A percentile compares a stretch with the other conserved stretches of the same genome.
Conservation (phyloP, 2,329 filamentous ascomycete species). For the Sporothrix dimorphospora region DNA sequence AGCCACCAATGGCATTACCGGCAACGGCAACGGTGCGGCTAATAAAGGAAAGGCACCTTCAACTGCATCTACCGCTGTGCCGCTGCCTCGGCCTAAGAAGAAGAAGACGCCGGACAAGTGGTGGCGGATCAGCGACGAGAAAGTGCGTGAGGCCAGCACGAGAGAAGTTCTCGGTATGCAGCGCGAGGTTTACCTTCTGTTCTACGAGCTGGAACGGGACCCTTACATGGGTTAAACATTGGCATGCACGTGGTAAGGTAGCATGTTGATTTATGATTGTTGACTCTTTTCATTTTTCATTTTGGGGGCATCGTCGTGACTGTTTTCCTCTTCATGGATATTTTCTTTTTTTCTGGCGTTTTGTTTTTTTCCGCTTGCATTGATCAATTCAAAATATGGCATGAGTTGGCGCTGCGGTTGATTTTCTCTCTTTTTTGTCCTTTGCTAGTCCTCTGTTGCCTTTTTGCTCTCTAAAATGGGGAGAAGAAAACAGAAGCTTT, state of each 20-base stretch:
- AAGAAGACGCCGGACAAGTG: constrained; percentile 72
- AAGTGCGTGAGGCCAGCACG: constrained; percentile 92
- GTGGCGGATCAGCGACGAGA: constrained; percentile 99
- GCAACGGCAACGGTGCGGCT: neutral
- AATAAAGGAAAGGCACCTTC: neutral
- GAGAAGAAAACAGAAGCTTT: too few relatives aligned
- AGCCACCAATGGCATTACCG: neutral
- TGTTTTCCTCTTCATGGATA: neutral
- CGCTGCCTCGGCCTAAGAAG: constrained; percentile 34
- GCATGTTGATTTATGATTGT: neutral
- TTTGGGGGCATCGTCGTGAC: neutral
- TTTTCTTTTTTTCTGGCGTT: neutral
- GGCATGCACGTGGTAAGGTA: neutral
- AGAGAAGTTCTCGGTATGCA: constrained; percentile 91
- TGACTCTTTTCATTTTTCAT: neutral
- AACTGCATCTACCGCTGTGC: neutral
- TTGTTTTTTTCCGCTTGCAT: constrained; percentile 23
- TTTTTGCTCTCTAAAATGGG: too few relatives aligned
- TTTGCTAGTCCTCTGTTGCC: neutral
- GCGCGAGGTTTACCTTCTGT: constrained; percentile 91
- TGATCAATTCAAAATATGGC: constrained; percentile 9
- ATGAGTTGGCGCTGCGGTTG: constrained; percentile 20
- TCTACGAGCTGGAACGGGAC: constrained; percentile 78
- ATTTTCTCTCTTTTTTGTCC: neutral
- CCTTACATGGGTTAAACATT: neutral